A percentile compares a stretch with the other conserved stretches of the same genome.
phyloP scores from a whole-genome alignment of 2,329 filamentous ascomycete genomes.

The Bipolaris bicolor region DNA sequence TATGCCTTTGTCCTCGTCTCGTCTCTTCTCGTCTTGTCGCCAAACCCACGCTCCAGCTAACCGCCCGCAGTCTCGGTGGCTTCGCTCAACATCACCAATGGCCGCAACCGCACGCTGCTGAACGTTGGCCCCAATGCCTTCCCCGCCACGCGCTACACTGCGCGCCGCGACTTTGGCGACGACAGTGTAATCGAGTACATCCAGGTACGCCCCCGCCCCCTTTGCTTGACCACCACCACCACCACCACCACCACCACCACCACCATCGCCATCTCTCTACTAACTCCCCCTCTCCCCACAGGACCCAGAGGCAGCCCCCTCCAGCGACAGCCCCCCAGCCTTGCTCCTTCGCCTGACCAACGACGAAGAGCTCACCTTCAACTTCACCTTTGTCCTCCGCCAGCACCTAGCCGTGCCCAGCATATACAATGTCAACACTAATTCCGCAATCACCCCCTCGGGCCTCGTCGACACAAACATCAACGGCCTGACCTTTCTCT shows the following conservation, averaged over 20 bases:
- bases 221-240: not conserved
- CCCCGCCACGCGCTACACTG: constrained; percentile 78
- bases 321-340: constrained; percentile 59
- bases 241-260: not conserved
- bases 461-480: constrained; percentile 72
- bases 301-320: constrained; percentile 71
- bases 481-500: constrained; percentile 89
- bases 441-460: constrained; percentile 53
- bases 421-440: constrained; percentile 50
- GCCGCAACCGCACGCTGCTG: constrained; percentile 76
- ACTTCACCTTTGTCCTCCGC: constrained; percentile 84
- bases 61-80: constrained; percentile 77
- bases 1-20: constrained; percentile 56
- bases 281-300: constrained; percentile 47
- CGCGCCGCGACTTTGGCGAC: constrained; percentile 75
- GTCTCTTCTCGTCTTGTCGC: not conserved
- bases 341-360: constrained; percentile 88
- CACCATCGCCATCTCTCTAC: constrained; percentile 1
- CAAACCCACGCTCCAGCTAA: constrained; percentile 22
- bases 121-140: constrained; percentile 84
- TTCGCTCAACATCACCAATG: constrained; percentile 80
- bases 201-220: constrained; percentile 59
- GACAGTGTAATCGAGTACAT: constrained; percentile 84
- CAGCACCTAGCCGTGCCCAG: constrained; percentile 56
- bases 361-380: constrained; percentile 91